These are phyloP conservation scores for Hypoxylon sp. DNA, from an alignment of 2,329 filamentous ascomycete genomes.

Conservation along the genomic window DNA sequence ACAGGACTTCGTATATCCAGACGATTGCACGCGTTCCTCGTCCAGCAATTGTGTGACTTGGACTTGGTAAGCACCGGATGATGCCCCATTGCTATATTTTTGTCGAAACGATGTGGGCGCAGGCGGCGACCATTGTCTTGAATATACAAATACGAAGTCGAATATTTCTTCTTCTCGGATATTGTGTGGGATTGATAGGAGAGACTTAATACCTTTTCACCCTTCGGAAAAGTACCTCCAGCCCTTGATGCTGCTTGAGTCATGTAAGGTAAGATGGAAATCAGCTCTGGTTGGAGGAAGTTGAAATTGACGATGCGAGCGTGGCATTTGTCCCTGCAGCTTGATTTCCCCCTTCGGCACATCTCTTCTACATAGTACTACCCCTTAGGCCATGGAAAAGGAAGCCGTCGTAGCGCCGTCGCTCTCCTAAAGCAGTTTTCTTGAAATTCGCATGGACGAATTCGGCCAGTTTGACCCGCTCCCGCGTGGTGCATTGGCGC, in stretches of 20 bases:
- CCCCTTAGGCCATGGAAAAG: slow-evolving; percentile 28
- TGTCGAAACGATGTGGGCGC: slow-evolving; percentile 9
- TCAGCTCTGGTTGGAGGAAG: slow-evolving; percentile 33
- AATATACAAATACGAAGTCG: slow-evolving; percentile 20
- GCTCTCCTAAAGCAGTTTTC: slow-evolving; percentile 32
- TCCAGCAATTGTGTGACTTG: slow-evolving; percentile 10
- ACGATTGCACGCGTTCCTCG: slow-evolving; percentile 5
- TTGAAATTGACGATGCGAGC: slow-evolving; percentile 36
- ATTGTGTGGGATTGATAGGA: slow-evolving; percentile 5
- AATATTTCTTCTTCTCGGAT: slow-evolving; percentile 9
- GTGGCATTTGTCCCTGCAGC: slow-evolving; percentile 39
- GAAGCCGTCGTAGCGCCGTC: slow-evolving; percentile 34
- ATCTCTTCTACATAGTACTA: slow-evolving; percentile 7
- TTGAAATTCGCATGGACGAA: slow-evolving; percentile 39
- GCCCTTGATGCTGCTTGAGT: slow-evolving; percentile 19
- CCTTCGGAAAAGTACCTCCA: slow-evolving; percentile 18
- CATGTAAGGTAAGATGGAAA: slow-evolving; percentile 22
- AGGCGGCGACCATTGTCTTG: slow-evolving; percentile 6
- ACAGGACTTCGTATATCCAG: slow-evolving; percentile 2
- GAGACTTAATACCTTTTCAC: slow-evolving; percentile 5
- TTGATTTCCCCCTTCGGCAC: slow-evolving; percentile 32
- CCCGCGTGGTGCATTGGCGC: slow-evolving; percentile 33
- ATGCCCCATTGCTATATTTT: slow-evolving; percentile 11
- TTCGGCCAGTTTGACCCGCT: slow-evolving; percentile 37
- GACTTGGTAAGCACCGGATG: slow-evolving; percentile 11